Conservation (phyloP, 495 filamentous ascomycete genomes). For the Trichoderma orchidacearum region DNA sequence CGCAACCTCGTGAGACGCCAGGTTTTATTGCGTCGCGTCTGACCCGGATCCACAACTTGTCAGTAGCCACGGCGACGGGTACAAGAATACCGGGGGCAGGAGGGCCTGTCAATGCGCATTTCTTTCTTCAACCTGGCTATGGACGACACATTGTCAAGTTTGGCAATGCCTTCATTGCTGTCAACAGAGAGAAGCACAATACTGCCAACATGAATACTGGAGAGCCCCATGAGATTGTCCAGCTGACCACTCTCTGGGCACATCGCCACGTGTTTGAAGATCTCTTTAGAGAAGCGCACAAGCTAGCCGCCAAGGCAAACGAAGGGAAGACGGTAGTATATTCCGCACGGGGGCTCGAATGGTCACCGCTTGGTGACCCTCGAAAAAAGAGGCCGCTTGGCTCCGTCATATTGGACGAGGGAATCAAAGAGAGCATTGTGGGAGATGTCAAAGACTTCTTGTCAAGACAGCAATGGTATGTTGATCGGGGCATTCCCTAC, state of each 20-base stretch:
- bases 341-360: constrained; percentile 64
- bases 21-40: constrained; percentile 31
- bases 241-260: constrained; percentile 78
- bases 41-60: constrained; percentile 35
- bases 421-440: constrained; percentile 76
- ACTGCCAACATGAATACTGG: constrained; percentile 60
- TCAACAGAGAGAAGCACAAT: constrained; percentile 70
- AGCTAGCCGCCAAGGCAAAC: constrained; percentile 55
- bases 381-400: constrained; percentile 75
- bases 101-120: constrained; percentile 61
- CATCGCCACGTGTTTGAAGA: constrained; percentile 76
- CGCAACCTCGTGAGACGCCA: constrained; percentile 50
- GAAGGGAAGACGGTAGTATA: constrained; percentile 95
- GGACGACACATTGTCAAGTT: constrained; percentile 80
- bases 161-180: constrained; percentile 63
- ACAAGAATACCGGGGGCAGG: constrained; percentile 48
- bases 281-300: constrained; percentile 74
- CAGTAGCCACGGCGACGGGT: constrained; percentile 34
- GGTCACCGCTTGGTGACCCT: constrained; percentile 78
- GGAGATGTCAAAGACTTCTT: constrained; percentile 78
- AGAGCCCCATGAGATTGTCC: constrained; percentile 86
- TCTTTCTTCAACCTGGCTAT: constrained; percentile 79
- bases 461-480: constrained; percentile 69
- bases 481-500: constrained; percentile 90
- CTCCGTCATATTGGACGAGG: constrained; percentile 76